Conservation (phyloP, 2,329 filamentous ascomycete genomes). For the Juglanconis juglandina region DNA sequence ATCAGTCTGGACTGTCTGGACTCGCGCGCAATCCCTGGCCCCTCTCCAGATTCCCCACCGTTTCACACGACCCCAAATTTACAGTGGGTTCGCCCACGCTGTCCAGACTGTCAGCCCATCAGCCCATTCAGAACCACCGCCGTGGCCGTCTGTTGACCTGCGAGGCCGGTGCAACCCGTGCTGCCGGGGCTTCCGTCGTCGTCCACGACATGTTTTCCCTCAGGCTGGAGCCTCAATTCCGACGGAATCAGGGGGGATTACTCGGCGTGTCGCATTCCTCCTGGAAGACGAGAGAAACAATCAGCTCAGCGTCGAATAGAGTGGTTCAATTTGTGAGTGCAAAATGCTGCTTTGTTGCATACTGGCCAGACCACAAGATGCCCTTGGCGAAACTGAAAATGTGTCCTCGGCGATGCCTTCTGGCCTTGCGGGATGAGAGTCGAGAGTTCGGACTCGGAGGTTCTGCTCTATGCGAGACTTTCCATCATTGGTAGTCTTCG, state of each 20-base stretch:
- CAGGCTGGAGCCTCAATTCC: constrained; percentile 2
- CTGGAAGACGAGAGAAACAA: neutral
- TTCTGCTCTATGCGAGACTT: neutral
- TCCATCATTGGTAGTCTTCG: neutral
- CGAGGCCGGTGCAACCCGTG: neutral
- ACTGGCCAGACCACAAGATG: too few relatives aligned
- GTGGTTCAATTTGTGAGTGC: constrained; percentile 1
- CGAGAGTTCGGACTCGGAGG: neutral
- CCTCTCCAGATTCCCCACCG: constrained; percentile 17
- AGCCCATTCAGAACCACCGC: constrained; percentile 3
- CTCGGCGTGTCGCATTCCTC: neutral
- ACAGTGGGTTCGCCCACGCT: constrained; percentile 2
- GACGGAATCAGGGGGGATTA: neutral
- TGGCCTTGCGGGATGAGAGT: too few relatives aligned
- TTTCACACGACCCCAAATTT: constrained; percentile 4
- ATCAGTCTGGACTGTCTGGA: constrained; percentile 13
- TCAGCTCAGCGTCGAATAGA: constrained; percentile 3
- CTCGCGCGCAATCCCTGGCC: neutral
- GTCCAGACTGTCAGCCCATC: constrained; percentile 5
- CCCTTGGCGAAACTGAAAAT: too few relatives aligned
- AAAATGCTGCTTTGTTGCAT: neutral
- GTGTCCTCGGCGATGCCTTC: too few relatives aligned
- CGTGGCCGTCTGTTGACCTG: constrained; percentile 1
- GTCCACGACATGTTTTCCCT: neutral
- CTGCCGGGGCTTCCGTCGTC: constrained; percentile 5